Percentiles rank a stretch among this genome's conserved stretches.
phyloP scores from a whole-genome alignment of 2,329 filamentous ascomycete species.

The Colletotrichum tropicale region DNA sequence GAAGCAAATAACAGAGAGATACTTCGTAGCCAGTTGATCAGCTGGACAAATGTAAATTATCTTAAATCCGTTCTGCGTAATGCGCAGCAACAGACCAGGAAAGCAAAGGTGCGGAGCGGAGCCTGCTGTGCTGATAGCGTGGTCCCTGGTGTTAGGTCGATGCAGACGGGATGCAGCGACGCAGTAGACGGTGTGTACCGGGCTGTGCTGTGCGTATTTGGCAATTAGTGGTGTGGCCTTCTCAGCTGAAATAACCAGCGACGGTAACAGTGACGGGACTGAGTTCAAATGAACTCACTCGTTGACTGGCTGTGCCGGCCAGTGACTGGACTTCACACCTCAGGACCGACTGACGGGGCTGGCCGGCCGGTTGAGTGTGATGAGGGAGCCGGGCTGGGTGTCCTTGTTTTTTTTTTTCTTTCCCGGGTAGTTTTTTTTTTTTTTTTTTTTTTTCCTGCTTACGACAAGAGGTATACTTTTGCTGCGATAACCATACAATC shows the following conservation, averaged over 20 bases:
- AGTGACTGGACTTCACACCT: background rate
- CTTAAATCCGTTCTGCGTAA: background rate
- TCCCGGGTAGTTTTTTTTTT: background rate
- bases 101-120: background rate
- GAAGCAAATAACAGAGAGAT: background rate
- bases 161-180: background rate
- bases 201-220: background rate
- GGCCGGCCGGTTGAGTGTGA: background rate
- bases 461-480: background rate
- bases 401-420: slow-evolving; percentile 10
- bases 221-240: background rate
- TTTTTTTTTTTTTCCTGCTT: background rate
- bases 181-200: background rate
- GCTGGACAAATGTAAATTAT: background rate
- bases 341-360: slow-evolving; percentile 1
- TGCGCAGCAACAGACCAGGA: background rate
- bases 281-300: background rate
- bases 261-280: background rate
- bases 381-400: slow-evolving; percentile 13
- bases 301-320: background rate
- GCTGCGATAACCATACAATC: background rate
- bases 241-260: slow-evolving; percentile 2
- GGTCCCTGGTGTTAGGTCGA: background rate
- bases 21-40: background rate
- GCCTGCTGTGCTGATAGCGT: slow-evolving; percentile 2